Base-by-base conservation (phyloP, 176 grass and related monocot genomes). In the Musa acuminata region DNA sequence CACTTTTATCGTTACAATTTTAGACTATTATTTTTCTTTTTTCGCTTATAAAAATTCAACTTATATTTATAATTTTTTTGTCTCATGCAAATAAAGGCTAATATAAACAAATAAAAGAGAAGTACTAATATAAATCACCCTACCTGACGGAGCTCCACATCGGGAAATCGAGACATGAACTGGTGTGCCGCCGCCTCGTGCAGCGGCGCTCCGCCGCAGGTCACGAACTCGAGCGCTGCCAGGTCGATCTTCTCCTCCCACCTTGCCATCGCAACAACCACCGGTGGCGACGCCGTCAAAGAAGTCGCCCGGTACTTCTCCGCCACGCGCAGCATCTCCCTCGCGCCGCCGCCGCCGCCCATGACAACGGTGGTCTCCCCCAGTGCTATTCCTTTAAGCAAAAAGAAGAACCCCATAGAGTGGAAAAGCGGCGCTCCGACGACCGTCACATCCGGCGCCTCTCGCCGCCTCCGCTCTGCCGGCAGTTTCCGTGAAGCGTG, bases 221-320 rank as follows among this genome's bases (percentile, higher is more conserved):
- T 14, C 57, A 86, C 79, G 1, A 29, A 11, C 75, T 82, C 59
- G 24, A 86, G 53, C 21, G 74, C 52, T 51, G n/a, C 5, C 51
- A 86, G 35, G 16, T 82, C 75, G 16, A 22, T 2, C 24, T 2
- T 7, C 52, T 35, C 57, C 1, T 55, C 50, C 13, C 26, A 59
- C 52, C 64, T 74, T 51, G 75, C 80, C 80, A 86, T 82, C 11
- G 69, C 75, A 35, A 53, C 69, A 12, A 86, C 84, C 51, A 86
- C 80, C 1, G 80, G 75, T 11, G 80, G 84, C 52, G 80, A 51
- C 5, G 48, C 75, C 2, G 35, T 75, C 75, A 86, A 69, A 22
- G 43, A 1, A 14, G 68, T 79, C 59, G 55, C 84, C 14, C 59
- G 53, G 75, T 82, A 71, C 84, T n/a, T 60, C 59, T 74, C 69